Percentiles rank a stretch among this genome's conserved stretches.
Conservation (phyloP, 495 filamentous ascomycete species). For the Pseudotulostoma volvatum region DNA sequence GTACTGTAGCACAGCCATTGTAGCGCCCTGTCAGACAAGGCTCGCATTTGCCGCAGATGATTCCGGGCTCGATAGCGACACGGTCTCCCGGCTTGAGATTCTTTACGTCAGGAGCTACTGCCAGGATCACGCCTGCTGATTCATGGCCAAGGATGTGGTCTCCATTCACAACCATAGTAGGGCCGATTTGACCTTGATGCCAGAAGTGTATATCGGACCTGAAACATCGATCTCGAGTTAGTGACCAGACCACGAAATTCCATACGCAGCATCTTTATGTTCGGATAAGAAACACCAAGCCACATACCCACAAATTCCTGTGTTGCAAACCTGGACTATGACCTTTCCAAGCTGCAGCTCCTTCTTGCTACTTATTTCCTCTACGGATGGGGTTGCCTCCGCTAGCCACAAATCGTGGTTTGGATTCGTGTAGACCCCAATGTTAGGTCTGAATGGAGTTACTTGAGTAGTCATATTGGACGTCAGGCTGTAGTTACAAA, state of each 20-base stretch:
- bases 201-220: constrained; percentile 94
- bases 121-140: constrained; percentile 69
- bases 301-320: constrained; percentile 78
- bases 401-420: constrained; percentile 81
- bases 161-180: constrained; percentile 77
- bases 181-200: constrained; percentile 83
- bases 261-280: no score
- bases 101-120: constrained; percentile 61
- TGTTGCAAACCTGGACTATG: constrained; percentile 69
- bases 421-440: constrained; percentile 90
- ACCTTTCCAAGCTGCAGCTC: constrained; percentile 66
- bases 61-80: constrained; percentile 80
- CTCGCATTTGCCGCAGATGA: constrained; percentile 77
- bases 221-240: constrained; percentile 4
- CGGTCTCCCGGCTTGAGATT: constrained; percentile 65
- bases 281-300: no score
- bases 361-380: constrained; percentile 54
- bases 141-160: constrained; percentile 89
- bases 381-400: constrained; percentile 55
- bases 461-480: constrained; percentile 18
- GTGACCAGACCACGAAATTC: neutral
- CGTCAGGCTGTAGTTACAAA: no score
- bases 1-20: constrained; percentile 75
- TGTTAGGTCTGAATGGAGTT: constrained; percentile 53
- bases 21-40: constrained; percentile 82